Conservation (phyloP, 2,329 filamentous ascomycete species). For the Helicocarpus griseus region DNA sequence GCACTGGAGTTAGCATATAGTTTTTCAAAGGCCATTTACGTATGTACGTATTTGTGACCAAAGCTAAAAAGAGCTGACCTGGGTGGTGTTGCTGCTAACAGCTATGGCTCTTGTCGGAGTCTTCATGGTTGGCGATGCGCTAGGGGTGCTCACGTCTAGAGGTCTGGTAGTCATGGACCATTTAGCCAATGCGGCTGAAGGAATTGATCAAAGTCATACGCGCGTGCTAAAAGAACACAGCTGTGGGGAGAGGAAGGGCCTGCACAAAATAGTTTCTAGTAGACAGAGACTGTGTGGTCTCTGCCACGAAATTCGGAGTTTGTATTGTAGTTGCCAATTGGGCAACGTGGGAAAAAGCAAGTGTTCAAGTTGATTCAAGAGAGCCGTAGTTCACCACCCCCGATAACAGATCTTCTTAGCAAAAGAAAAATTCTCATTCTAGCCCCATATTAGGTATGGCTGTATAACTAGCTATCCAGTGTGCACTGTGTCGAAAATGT, state of each 20-base stretch:
- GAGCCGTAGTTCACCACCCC: too few relatives aligned
- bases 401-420: too few relatives aligned
- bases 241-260: neutral
- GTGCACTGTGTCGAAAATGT: too few relatives aligned
- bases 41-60: neutral
- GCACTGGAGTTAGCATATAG: neutral
- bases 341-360: too few relatives aligned
- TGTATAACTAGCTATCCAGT: too few relatives aligned
- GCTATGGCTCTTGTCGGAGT: neutral
- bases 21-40: neutral
- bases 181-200: neutral
- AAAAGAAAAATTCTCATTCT: too few relatives aligned
- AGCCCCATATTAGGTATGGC: too few relatives aligned
- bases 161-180: neutral
- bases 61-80: neutral
- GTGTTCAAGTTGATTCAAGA: too few relatives aligned
- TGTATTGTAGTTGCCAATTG: too few relatives aligned
- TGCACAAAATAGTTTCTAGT: neutral
- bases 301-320: neutral
- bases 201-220: neutral
- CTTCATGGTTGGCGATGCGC: neutral
- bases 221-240: neutral
- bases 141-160: neutral
- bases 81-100: neutral
- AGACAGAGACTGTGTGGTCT: neutral